Evolutionary conservation across 106 monocot genomes (phyloP), one percentile per base, ranked within the genome.

Genomic region (Dactylorhiza incarnata): DNA sequence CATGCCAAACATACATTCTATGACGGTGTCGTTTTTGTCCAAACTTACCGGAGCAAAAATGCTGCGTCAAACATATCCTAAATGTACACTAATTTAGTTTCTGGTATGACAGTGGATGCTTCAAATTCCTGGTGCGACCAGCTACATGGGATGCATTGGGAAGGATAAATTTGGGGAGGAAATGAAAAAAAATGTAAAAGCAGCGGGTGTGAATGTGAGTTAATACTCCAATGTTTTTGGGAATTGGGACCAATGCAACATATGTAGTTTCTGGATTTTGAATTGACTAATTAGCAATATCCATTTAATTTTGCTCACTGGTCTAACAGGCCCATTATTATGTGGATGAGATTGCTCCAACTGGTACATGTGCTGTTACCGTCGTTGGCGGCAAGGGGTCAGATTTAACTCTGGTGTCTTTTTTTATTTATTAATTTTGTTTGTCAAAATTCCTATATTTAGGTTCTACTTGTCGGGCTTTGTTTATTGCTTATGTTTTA

Each of bases 361-460:
- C 96, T 0, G 96, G 96, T 26, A 96, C 93, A 58, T 96, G 96
- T 79, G 96, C 93, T 86, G 96, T 96, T 54, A 93, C 93, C 81
- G 86, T 96, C 77, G 87, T 89, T 73, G 93, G 90, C 77, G 91
- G 90, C 74, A 91, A 93, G 86, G 91, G 96, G 96, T 93, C 48
- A 49, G 82, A 71, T 52, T 52, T 59, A 9, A 22, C 7, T 49
- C 23, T 43, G 11, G 15, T 0, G 45, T 37, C 2, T 29, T 29
- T 1, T 29, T 29, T 29, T n/a, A n/a, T n/a, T 29, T 29, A 29
- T 29, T 29, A 29, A 14, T 14, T 52, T 52, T 10, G 51, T 52
- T 52, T 52, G 13, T 69, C n/a, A 45, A 69, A 45, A 16, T 43
- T 69, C 45, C 0, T 29, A 6, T 29, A 29, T 29, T 29, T 26